phyloP scores from a whole-genome alignment of 331 rosid genomes.

The Malus hybrid region DNA sequence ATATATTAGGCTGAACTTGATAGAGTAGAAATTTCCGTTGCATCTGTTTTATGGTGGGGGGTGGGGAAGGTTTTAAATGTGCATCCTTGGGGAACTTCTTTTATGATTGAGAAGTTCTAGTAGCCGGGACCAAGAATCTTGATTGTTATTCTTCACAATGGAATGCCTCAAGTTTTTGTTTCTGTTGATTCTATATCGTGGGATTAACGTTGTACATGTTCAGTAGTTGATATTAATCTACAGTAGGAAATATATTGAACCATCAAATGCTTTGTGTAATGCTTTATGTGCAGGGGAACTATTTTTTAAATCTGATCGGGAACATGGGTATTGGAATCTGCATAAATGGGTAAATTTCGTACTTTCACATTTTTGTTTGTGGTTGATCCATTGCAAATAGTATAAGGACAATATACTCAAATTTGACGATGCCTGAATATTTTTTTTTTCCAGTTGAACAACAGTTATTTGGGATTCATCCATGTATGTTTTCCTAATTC shows the following conservation, averaged over 20 bases:
- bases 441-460: not conserved
- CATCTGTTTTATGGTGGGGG: not conserved
- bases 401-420: not conserved
- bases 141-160: not conserved
- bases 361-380: not conserved
- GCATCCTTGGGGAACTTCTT: not conserved
- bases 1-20: not conserved
- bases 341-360: conserved; percentile 73
- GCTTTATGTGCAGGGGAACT: conserved; percentile 65
- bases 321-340: conserved; percentile 82
- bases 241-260: not conserved
- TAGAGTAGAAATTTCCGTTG: not conserved
- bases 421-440: too few species aligned
- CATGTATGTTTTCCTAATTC: conserved; percentile 5
- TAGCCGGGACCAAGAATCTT: not conserved
- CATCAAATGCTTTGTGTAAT: not conserved
- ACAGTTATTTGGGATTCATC: not conserved
- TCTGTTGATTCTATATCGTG: not conserved
- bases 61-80: too few species aligned
- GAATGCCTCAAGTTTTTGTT: not conserved
- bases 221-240: not conserved
- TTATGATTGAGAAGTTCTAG: not conserved
- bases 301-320: conserved; percentile 68
- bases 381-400: not conserved
- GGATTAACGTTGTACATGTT: not conserved